A percentile compares a stretch with the other conserved stretches of the same genome.
phyloP scores from a whole-genome alignment of 805 yeast species.

The Candida xyloterini region DNA sequence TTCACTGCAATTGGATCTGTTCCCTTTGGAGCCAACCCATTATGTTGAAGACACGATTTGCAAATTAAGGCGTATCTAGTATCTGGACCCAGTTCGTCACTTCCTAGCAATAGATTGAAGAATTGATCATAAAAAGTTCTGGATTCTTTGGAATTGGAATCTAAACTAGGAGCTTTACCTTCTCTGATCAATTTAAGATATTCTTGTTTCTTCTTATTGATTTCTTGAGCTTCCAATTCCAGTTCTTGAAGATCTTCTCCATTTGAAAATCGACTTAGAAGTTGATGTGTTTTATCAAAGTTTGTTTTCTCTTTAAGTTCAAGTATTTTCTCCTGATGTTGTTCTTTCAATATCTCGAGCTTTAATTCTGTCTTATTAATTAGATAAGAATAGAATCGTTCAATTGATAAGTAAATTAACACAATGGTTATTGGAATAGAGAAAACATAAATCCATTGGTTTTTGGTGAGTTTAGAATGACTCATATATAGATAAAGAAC shows the following conservation, averaged over 20 bases:
- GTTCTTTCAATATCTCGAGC: conserved; percentile 28
- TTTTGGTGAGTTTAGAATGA: neutral
- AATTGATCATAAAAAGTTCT: conserved; percentile 30
- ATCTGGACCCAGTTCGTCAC: conserved; percentile 60
- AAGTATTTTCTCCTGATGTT: conserved; percentile 36
- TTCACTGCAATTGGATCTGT: conserved; percentile 45
- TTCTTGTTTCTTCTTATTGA: conserved; percentile 38
- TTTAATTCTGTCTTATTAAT: conserved; percentile 23
- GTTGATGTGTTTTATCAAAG: conserved; percentile 70
- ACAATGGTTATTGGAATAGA: conserved; percentile 18
- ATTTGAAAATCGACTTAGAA: conserved; percentile 57
- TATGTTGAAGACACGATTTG: conserved; percentile 59
- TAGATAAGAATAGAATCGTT: conserved; percentile 18
- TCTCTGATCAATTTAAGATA: conserved; percentile 35
- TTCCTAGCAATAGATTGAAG: conserved; percentile 50
- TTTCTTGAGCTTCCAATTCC: conserved; percentile 42
- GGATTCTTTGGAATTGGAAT: conserved; percentile 13
- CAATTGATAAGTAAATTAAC: conserved; percentile 13
- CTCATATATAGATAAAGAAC: conserved; percentile 22
- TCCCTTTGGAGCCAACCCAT: conserved; percentile 80
- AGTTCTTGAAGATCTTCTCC: conserved; percentile 47
- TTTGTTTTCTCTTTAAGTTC: conserved; percentile 53
- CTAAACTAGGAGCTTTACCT: conserved; percentile 20
- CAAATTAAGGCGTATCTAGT: conserved; percentile 73
- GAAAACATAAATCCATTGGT: conserved; percentile 3